phyloP scores from a whole-genome alignment of 2,329 filamentous ascomycete genomes.

The Neophaeococcomyces aloes region DNA sequence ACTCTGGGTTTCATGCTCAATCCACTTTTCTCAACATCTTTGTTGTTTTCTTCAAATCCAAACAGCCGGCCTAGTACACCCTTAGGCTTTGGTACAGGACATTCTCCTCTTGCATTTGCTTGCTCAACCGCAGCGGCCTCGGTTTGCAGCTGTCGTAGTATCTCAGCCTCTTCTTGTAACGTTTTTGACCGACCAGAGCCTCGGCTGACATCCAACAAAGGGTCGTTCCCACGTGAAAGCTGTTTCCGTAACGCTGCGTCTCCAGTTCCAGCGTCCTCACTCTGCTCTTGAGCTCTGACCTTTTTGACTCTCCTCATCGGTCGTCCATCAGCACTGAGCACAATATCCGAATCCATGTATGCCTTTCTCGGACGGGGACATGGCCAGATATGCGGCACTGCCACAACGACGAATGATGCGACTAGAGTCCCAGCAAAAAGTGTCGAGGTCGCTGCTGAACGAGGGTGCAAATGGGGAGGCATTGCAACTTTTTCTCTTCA shows the following conservation, averaged over 20 bases:
- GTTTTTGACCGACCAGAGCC: constrained; percentile 9
- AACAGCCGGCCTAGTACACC: constrained; percentile 66
- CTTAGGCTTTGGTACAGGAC: constrained; percentile 82
- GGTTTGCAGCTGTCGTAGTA: constrained; percentile 32
- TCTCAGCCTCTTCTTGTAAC: constrained; percentile 34
- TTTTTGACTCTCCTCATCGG: constrained; percentile 28
- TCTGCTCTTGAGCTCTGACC: constrained; percentile 23
- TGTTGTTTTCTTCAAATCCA: constrained; percentile 9
- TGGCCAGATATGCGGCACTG: constrained; percentile 76
- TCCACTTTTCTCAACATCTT: not conserved
- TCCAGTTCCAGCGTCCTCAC: constrained; percentile 33
- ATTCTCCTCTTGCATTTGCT: constrained; percentile 49
- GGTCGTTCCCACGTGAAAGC: constrained; percentile 18
- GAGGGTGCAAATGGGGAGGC: constrained; percentile 70
- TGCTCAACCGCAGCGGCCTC: constrained; percentile 32
- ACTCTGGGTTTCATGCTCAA: too few relatives aligned
- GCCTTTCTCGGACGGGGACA: constrained; percentile 72
- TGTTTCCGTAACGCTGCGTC: constrained; percentile 30
- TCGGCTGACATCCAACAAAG: constrained; percentile 8
- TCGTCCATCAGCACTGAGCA: constrained; percentile 33
- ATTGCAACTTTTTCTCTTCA: constrained; percentile 10
- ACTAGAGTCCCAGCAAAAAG: constrained; percentile 89
- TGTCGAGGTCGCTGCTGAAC: constrained; percentile 84
- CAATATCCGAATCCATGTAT: constrained; percentile 57
- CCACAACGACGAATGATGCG: constrained; percentile 85